Evolutionary conservation across 2,329 filamentous ascomycete genomes (phyloP).

Genomic region (Verticillium longisporum): DNA sequence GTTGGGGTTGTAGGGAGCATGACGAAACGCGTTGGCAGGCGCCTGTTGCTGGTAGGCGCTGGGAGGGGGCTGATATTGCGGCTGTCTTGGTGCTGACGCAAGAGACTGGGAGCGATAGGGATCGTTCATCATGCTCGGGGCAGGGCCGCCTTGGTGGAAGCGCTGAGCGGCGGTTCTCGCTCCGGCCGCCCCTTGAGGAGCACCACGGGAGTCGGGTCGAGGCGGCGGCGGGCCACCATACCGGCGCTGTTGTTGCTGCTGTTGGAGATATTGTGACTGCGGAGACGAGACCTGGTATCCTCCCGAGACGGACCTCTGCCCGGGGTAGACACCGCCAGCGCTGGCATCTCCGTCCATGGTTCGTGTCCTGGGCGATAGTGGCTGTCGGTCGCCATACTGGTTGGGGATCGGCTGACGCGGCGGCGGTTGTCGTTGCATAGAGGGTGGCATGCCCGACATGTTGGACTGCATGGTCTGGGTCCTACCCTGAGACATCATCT

Average conservation of each 20-base stretch:
- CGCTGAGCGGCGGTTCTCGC: slow-evolving; percentile 44
- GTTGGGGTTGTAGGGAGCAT: slow-evolving; percentile 63
- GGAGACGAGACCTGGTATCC: slow-evolving; percentile 37
- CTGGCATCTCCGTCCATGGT: slow-evolving; percentile 15
- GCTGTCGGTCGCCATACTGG: slow-evolving; percentile 28
- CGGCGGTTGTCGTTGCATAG: slow-evolving; percentile 59
- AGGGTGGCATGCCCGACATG: slow-evolving; percentile 49
- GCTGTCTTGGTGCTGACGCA: slow-evolving; percentile 66
- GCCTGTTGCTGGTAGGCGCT: slow-evolving; percentile 55
- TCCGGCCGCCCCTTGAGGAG: slow-evolving; percentile 32
- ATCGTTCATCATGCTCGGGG: slow-evolving; percentile 74
- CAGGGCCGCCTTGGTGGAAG: slow-evolving; percentile 54
- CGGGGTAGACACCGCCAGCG: slow-evolving; percentile 22
- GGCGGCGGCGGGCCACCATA: slow-evolving; percentile 44
- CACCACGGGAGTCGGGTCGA: slow-evolving; percentile 46
- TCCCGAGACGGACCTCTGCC: slow-evolving; percentile 43
- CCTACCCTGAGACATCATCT: slow-evolving; percentile 53
- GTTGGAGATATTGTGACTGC: slow-evolving; percentile 39
- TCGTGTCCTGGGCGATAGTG: slow-evolving; percentile 27
- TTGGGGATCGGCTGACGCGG: slow-evolving; percentile 40
- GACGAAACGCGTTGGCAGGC: slow-evolving; percentile 70
- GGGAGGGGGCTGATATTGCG: slow-evolving; percentile 60
- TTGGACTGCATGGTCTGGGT: slow-evolving; percentile 66
- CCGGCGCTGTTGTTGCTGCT: slow-evolving; percentile 34
- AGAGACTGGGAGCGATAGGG: slow-evolving; percentile 90